Evolutionary conservation across 2,329 filamentous ascomycete species (phyloP).

Genomic region (Diaporthe sp.): DNA sequence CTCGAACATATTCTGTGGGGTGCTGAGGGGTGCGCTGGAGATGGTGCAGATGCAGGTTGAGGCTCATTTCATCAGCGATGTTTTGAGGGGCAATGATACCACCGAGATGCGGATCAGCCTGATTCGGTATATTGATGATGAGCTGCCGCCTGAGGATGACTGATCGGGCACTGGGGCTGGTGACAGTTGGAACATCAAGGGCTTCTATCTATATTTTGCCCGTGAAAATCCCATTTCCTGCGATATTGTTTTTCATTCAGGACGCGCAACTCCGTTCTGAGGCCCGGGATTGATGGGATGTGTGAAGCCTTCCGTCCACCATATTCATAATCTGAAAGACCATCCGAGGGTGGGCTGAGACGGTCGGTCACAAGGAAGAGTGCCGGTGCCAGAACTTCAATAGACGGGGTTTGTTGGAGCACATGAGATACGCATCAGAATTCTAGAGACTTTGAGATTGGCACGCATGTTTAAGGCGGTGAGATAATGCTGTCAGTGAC

Average conservation of each 20-base stretch:
- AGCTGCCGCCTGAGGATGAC: slow-evolving; percentile 96
- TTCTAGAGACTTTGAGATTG: background rate
- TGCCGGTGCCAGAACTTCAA: background rate
- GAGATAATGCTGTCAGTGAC: background rate
- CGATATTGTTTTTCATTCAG: background rate
- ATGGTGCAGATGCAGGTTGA: slow-evolving; percentile 99
- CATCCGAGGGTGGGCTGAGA: background rate
- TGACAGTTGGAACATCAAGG: no score
- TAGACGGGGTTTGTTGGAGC: background rate
- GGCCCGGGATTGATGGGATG: background rate
- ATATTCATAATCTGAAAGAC: background rate
- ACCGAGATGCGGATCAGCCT: slow-evolving; percentile 97
- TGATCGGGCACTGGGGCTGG: slow-evolving; percentile 56
- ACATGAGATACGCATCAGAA: background rate
- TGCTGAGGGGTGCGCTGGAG: slow-evolving; percentile 89
- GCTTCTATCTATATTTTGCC: background rate
- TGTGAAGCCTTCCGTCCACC: background rate
- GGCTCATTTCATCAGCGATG: slow-evolving; percentile 94
- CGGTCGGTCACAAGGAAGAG: background rate
- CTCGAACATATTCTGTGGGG: slow-evolving; percentile 95
- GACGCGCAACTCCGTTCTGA: background rate
- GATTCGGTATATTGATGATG: slow-evolving; percentile 95
- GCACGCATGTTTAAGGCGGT: background rate
- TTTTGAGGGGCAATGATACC: slow-evolving; percentile 91
- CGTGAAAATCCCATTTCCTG: background rate